A percentile compares a stretch with the other conserved stretches of the same genome.
Evolutionary conservation across 2,329 filamentous ascomycete species (phyloP).

Genomic region (Apiospora aurea): DNA sequence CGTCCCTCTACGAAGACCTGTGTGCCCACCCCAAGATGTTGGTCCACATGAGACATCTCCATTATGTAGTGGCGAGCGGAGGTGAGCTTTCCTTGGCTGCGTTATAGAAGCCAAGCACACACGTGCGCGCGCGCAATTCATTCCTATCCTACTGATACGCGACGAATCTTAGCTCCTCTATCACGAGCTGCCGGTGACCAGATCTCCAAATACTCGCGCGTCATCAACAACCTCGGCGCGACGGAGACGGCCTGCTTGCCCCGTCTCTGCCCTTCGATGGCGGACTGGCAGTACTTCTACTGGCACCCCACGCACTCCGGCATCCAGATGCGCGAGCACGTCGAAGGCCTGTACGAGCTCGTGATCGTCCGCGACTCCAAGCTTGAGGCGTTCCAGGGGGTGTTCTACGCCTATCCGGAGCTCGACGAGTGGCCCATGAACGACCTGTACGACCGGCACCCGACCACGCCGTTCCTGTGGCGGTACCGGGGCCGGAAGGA

Average conservation of each 20-base stretch:
- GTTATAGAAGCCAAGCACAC: not conserved
- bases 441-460: constrained; percentile 44
- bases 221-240: constrained; percentile 33
- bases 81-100: constrained; percentile 19
- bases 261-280: constrained; percentile 28
- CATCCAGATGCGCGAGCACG: constrained; percentile 28
- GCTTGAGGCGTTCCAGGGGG: constrained; percentile 33
- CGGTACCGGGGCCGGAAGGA: constrained; percentile 38
- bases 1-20: constrained; percentile 33
- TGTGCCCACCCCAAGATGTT: constrained; percentile 31
- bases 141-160: not conserved
- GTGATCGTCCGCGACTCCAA: constrained; percentile 38
- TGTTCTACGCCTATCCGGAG: constrained; percentile 43
- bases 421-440: constrained; percentile 42
- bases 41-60: constrained; percentile 32
- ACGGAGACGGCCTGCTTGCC: constrained; percentile 33
- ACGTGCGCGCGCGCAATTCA: too few relatives aligned
- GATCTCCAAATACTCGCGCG: constrained; percentile 30
- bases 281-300: constrained; percentile 37
- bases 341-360: constrained; percentile 42
- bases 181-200: constrained; percentile 29
- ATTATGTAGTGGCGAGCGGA: constrained; percentile 33
- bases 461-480: constrained; percentile 34
- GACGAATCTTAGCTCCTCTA: constrained; percentile 28
- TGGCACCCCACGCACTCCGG: constrained; percentile 31